Percentiles rank a stretch among this genome's conserved stretches.
These are phyloP conservation scores for Saturnispora zaruensis DNA, from an alignment of 805 yeast species.

Conservation along the genomic window DNA sequence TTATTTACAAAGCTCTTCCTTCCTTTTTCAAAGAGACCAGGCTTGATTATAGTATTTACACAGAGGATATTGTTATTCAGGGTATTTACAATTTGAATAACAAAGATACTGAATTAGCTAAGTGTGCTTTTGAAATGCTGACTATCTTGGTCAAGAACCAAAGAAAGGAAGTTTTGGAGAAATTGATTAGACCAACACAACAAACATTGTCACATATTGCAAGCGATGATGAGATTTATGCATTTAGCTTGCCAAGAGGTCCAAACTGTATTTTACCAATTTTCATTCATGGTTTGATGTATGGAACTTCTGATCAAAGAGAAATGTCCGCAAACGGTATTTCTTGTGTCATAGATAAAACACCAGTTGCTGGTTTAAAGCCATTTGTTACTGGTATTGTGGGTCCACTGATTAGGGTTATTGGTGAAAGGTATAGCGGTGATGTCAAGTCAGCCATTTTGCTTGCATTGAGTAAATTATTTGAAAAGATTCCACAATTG, in stretches of 20 bases:
- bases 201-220: constrained; percentile 64
- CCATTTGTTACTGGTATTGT: constrained; percentile 89
- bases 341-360: constrained; percentile 75
- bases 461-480: constrained; percentile 68
- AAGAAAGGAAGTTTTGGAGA: constrained; percentile 69
- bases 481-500: constrained; percentile 79
- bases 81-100: constrained; percentile 71
- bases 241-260: constrained; percentile 70
- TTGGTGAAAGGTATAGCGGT: constrained; percentile 88
- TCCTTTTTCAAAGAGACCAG: constrained; percentile 57
- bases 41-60: constrained; percentile 64
- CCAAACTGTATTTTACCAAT: constrained; percentile 85
- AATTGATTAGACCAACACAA: constrained; percentile 70
- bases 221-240: constrained; percentile 55
- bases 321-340: constrained; percentile 84
- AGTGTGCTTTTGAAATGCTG: constrained; percentile 57
- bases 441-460: constrained; percentile 94
- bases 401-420: constrained; percentile 96
- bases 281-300: constrained; percentile 91
- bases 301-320: constrained; percentile 77
- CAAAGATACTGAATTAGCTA: constrained; percentile 50
- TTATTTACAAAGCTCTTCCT: constrained; percentile 59
- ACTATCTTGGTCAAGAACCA: constrained; percentile 59
- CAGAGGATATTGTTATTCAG: constrained; percentile 64
- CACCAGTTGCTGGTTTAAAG: constrained; percentile 74